phyloP scores from a whole-genome alignment of 345 rosid genomes.

The Lepidium sativum region DNA sequence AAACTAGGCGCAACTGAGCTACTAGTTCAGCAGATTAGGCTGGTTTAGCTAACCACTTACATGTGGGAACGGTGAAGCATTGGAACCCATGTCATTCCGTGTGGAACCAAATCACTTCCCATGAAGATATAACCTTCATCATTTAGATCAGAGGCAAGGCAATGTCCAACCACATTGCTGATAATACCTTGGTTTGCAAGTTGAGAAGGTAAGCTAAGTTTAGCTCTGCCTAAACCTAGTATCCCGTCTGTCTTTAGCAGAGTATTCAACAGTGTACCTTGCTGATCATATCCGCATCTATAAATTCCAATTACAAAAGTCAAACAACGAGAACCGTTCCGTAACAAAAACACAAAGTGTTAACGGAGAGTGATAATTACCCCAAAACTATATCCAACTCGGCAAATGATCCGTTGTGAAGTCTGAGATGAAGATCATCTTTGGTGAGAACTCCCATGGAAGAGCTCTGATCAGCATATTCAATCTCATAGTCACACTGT shows the following conservation, averaged over 20 bases:
- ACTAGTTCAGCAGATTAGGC: neutral
- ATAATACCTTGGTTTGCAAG: slow-evolving; percentile 74
- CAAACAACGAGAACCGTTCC: slow-evolving; percentile 2
- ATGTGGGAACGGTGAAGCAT: slow-evolving; percentile 45
- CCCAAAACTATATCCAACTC: slow-evolving; percentile 60
- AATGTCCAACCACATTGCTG: slow-evolving; percentile 81
- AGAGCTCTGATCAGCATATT: slow-evolving; percentile 89
- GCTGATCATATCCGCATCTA: slow-evolving; percentile 98
- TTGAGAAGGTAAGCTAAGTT: slow-evolving; percentile 89
- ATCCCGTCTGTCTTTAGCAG: slow-evolving; percentile 80
- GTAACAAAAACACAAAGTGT: neutral
- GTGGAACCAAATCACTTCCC: slow-evolving; percentile 75
- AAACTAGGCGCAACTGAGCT: neutral
- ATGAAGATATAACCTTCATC: slow-evolving; percentile 81
- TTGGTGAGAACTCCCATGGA: slow-evolving; percentile 83
- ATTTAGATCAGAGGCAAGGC: slow-evolving; percentile 50
- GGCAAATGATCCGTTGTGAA: slow-evolving; percentile 57
- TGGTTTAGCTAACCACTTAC: slow-evolving; percentile 36
- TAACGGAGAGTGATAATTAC: slow-evolving; percentile 26
- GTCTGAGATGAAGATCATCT: slow-evolving; percentile 62
- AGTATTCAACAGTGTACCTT: slow-evolving; percentile 63
- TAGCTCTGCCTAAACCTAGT: slow-evolving; percentile 78
- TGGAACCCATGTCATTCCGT: slow-evolving; percentile 85
- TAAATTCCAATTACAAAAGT: slow-evolving; percentile 13
- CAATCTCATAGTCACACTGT: slow-evolving; percentile 94